Evolutionary conservation across 2,329 filamentous ascomycete genomes (phyloP), one percentile per base, ranked within the genome.

Genomic region (Ophiostoma piceae): DNA sequence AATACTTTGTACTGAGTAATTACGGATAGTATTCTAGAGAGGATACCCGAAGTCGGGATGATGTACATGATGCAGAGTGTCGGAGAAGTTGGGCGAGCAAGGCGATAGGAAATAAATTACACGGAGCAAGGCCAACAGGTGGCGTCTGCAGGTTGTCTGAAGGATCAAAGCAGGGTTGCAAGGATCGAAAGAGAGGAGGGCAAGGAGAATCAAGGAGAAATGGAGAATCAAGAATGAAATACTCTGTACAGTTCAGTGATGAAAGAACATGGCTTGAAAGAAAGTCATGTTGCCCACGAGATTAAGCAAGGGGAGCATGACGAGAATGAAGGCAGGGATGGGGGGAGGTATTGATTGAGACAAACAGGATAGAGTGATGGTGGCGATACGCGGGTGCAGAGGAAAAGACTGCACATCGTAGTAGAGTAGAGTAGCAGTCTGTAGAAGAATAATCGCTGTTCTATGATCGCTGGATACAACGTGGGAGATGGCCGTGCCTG

Each of bases 261-360:
- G 43, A n/a, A 47, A 19, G 43, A 19, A 6, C 16, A n/a, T 19
- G 43, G 14, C 14, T 7, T n/a, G 19, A 26, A 57, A 12, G 26
- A 57, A 4, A 3, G 19, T 26, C n/a, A 57, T 5, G 51, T 12
- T 57, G 51, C 9, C 8, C 51, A 7, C n/a, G n/a, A 26, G n/a
- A 57, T 57, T 2, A 57, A 29, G n/a, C 11, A 57, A 57, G n/a
- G 51, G 51, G 51, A 57, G n/a, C n/a, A 57, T 57, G 51, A 57
- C 51, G 51, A 57, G 8, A 57, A 57, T 26, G 12, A 57, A 26
- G 11, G 51, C 43, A 47, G 43, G 43, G 43, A 47, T 47, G 51
- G 51, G 11, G 5, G 3, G 47, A 29, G 19, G 47, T 51, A 14
- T 41, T 41, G 39, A 41, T 41, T 6, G 35, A 35, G 39, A 41